Evolutionary conservation across 164 flowering plant species (phyloP).

Genomic region (Berberis vulgaris): DNA sequence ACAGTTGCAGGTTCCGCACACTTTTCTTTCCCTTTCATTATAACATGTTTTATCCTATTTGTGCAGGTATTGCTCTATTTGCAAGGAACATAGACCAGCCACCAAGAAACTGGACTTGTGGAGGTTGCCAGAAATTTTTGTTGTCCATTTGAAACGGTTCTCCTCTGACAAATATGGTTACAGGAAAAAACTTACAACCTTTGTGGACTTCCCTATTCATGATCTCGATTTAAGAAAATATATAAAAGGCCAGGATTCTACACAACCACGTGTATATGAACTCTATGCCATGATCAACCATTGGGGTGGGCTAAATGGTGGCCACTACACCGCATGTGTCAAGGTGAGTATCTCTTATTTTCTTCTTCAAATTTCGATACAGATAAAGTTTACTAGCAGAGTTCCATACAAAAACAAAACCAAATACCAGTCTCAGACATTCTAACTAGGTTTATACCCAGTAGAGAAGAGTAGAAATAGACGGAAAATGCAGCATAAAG

Average conservation of each 20-base stretch:
- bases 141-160: constrained; percentile 88
- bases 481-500: no score
- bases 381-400: no score
- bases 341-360: constrained; percentile 42
- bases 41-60: constrained; percentile 3
- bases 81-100: constrained; percentile 94
- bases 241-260: constrained; percentile 42
- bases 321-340: constrained; percentile 89
- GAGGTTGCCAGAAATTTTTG: constrained; percentile 88
- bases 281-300: constrained; percentile 95
- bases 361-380: neutral
- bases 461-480: no score
- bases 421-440: no score
- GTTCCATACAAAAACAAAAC: no score
- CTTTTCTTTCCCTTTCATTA: neutral
- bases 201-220: constrained; percentile 75
- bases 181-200: constrained; percentile 85
- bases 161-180: constrained; percentile 62
- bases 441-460: no score
- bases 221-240: constrained; percentile 79
- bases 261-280: constrained; percentile 50
- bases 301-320: constrained; percentile 96
- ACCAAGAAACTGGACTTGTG: constrained; percentile 91
- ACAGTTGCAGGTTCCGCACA: neutral
- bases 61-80: constrained; percentile 87